phyloP scores from a whole-genome alignment of 352 stramenopile genomes.

The Lagenidium sp. region DNA sequence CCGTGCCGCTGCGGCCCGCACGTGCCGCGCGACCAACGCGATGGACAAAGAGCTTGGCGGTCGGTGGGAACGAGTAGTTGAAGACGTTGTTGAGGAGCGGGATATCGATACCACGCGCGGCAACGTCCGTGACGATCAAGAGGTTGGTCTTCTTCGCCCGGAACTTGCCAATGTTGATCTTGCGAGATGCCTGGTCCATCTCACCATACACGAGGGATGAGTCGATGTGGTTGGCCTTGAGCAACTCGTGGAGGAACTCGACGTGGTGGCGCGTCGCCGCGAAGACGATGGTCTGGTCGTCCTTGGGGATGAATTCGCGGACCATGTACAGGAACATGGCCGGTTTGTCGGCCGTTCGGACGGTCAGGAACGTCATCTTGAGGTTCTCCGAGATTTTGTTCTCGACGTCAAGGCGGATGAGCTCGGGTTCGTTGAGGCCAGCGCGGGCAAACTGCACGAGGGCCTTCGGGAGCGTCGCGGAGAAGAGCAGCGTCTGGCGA shows the following conservation, averaged over 20 bases:
- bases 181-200: slow-evolving; percentile 90
- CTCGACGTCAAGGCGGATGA: slow-evolving; percentile 98
- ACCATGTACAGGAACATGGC: slow-evolving; percentile 96
- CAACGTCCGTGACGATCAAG: slow-evolving; percentile 93
- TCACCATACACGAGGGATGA: slow-evolving; percentile 89
- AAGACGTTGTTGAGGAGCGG: slow-evolving; percentile 95
- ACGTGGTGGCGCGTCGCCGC: slow-evolving; percentile 97
- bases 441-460: slow-evolving; percentile 98
- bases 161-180: slow-evolving; percentile 89
- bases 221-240: slow-evolving; percentile 76
- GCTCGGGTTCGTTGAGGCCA: slow-evolving; percentile 93
- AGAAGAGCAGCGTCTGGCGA: slow-evolving; percentile 91
- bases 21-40: slow-evolving; percentile 92
- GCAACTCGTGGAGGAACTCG: slow-evolving; percentile 96
- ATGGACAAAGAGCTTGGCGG: slow-evolving; percentile 95
- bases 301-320: slow-evolving; percentile 88
- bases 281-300: slow-evolving; percentile 97
- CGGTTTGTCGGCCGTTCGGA: slow-evolving; percentile 92
- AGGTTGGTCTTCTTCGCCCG: slow-evolving; percentile 85
- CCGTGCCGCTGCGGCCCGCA: slow-evolving; percentile 92
- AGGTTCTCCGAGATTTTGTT: slow-evolving; percentile 98
- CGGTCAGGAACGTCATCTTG: slow-evolving; percentile 96
- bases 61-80: slow-evolving; percentile 93
- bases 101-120: slow-evolving; percentile 93
- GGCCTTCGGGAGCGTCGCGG: slow-evolving; percentile 95